Base-by-base conservation (phyloP, 208 protist species). In the Trypanosomatidae sp. region DNA sequence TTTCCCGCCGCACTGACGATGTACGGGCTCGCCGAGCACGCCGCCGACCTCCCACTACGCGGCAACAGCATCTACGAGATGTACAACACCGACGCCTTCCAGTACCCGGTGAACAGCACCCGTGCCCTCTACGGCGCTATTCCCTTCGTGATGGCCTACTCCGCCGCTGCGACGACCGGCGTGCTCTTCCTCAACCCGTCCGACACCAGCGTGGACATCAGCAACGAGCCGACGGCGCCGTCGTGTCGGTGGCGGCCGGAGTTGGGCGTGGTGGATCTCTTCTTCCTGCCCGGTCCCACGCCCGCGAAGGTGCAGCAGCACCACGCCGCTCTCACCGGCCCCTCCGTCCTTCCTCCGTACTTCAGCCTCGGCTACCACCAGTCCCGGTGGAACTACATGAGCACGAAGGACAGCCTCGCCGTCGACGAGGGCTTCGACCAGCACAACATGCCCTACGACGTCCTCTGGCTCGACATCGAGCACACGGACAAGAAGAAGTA, bases 391-490 rank as follows among this genome's bases (percentile, higher is more conserved):
- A 99, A 98, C 74, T 99, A 99, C 81, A 86, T 97, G 58, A 96
- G 94, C 82, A 93, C 97, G 58, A 88, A 90, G 25, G 98, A 99
- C 73, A 88, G 96, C 28, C 80, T 93, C 41, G 36, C 77, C 46
- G 92, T 99, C n/a, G 90, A 98, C 81, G 80, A 87, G 43, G 91
- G 90, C 25, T 99, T 99, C 78, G 98, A 99, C 72, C 66, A 89
- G 47, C 86, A 99, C 78, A 90, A 98, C 82, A 98, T 99, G 72
- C 99, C 99, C 13, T 98, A 98, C 80, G 99, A 99, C 86, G 92
- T 98, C 10, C 89, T 99, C 39, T 99, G 99, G 99, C 92, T 99
- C 9, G 99, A 99, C 83, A 99, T 99, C 81, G 99, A 99, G 82
- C 99, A 99, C 86, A 99, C 99, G 0, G 90, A 99, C 84, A 91